phyloP scores from a whole-genome alignment of 129 eudicot genomes.

The Chrysanthemum seticuspe region DNA sequence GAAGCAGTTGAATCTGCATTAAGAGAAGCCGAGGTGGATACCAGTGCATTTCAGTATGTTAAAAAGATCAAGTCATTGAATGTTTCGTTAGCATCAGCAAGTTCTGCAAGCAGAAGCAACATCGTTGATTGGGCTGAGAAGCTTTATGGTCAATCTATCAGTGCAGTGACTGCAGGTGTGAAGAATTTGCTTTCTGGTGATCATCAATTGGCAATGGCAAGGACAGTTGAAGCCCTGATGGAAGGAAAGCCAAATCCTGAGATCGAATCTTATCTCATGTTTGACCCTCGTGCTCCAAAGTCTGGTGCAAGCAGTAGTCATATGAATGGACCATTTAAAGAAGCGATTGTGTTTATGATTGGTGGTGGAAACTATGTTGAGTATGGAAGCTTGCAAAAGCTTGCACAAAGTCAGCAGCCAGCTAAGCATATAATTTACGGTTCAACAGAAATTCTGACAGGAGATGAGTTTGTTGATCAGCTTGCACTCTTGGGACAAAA shows the following conservation, averaged over 20 bases:
- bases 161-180: slow-evolving; percentile 98
- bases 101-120: slow-evolving; percentile 81
- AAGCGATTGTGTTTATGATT: slow-evolving; percentile 92
- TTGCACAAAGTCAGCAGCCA: slow-evolving; percentile 74
- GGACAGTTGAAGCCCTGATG: slow-evolving; percentile 90
- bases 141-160: slow-evolving; percentile 92
- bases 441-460: slow-evolving; percentile 75
- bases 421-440: slow-evolving; percentile 79
- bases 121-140: slow-evolving; percentile 96
- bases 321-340: slow-evolving; percentile 86
- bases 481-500: slow-evolving; percentile 80
- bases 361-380: slow-evolving; percentile 97
- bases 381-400: slow-evolving; percentile 85
- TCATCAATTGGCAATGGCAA: slow-evolving; percentile 80
- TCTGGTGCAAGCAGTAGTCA: slow-evolving; percentile 59
- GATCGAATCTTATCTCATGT: slow-evolving; percentile 71
- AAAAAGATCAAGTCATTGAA: slow-evolving; percentile 85
- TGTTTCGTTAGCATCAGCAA: slow-evolving; percentile 74
- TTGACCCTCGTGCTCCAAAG: slow-evolving; percentile 99
- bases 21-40: slow-evolving; percentile 85
- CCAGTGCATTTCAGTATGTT: slow-evolving; percentile 90
- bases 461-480: slow-evolving; percentile 91
- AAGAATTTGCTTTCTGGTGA: slow-evolving; percentile 81
- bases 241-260: slow-evolving; percentile 94
- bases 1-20: slow-evolving; percentile 79